Conservation (phyloP, 345 rosid genomes). For the rapeseed (Brassica napus) region Da-Ae NC_063439.1:23511001-23511500, state of each 20-base stretch:
- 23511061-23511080: constrained; percentile 87
- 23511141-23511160: constrained; percentile 24
- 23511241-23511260: constrained; percentile 63
- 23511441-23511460: constrained; percentile 63
- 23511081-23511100: constrained; percentile 71
- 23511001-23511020: constrained; percentile 57
- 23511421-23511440: constrained; percentile 75
- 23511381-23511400: constrained; percentile 83
- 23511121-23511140: constrained; percentile 12
- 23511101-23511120: constrained; percentile 59
- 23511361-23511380: constrained; percentile 80
- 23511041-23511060: constrained; percentile 99
- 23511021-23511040: constrained; percentile 86
- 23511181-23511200: constrained; percentile 12
- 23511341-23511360: constrained; percentile 89
- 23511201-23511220: constrained; percentile 51
- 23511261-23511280: constrained; percentile 80
- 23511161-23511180: constrained; percentile 21
- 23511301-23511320: constrained; percentile 61
- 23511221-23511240: constrained; percentile 61
- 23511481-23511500: constrained; percentile 67
- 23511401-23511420: constrained; percentile 71
- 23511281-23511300: constrained; percentile 53
- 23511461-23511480: constrained; percentile 64
- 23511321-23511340: constrained; percentile 53